phyloP scores from a whole-genome alignment of 352 stramenopile species.

The Pythium angustatum region DNA sequence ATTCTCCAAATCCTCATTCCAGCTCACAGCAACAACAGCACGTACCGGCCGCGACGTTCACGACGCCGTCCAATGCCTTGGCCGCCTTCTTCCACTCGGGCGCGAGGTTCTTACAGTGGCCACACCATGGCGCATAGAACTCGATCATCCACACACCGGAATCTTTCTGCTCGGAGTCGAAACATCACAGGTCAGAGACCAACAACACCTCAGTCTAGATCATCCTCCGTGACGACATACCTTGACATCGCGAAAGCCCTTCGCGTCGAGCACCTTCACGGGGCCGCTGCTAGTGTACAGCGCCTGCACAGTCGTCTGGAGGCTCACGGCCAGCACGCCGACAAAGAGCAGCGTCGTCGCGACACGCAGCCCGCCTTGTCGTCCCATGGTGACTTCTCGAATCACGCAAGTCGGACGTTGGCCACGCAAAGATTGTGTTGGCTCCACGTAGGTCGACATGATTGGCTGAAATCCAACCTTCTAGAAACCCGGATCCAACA shows the following conservation, averaged over 20 bases:
- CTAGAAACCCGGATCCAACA: constrained; percentile 21
- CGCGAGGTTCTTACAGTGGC: constrained; percentile 93
- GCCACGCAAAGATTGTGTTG: too few species aligned
- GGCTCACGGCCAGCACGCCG: constrained; percentile 31
- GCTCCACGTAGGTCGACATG: constrained; percentile 24
- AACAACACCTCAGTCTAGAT: background rate
- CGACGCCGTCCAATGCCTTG: constrained; percentile 84
- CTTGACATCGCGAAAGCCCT: constrained; percentile 72
- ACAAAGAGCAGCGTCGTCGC: constrained; percentile 30
- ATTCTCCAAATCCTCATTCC: too few species aligned
- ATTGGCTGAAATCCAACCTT: constrained; percentile 29
- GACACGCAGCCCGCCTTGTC: constrained; percentile 22
- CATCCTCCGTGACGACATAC: constrained; percentile 22
- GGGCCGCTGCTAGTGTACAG: constrained; percentile 70
- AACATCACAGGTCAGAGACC: background rate
- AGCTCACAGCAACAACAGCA: too few species aligned
- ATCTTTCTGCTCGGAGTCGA: constrained; percentile 41
- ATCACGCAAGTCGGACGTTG: background rate
- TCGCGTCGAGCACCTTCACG: constrained; percentile 72
- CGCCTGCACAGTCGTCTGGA: constrained; percentile 36
- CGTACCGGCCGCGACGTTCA: constrained; percentile 84
- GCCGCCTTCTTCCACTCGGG: constrained; percentile 92
- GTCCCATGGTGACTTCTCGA: constrained; percentile 14
- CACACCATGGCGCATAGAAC: constrained; percentile 95
- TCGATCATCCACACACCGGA: constrained; percentile 92